Base-by-base conservation (phyloP, 75 land plant genomes). In the Sequoiadendron giganteum region DNA sequence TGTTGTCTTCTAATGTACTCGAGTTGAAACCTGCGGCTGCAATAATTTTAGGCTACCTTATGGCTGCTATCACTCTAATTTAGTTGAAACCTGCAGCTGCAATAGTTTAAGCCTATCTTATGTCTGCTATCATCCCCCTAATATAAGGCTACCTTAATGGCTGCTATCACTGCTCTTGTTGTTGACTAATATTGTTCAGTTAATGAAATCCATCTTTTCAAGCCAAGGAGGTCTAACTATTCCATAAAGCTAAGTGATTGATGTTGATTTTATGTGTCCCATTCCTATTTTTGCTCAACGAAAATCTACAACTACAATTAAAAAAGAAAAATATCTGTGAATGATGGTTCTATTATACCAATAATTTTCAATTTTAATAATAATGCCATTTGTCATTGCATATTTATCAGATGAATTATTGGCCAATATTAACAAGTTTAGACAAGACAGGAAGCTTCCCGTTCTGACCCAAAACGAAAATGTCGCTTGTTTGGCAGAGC, bases 401-500 rank as follows among this genome's bases (percentile, higher is more conserved):
- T 91, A 91, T 89, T 43, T 88, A 8, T 45, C 61, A n/a, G 65
- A 48, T 7, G 56, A 75, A 45, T 93, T 95, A 55, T 89, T 95
- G 83, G 49, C 83, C 85, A 90, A 93, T 52, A 88, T 97, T 28
- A 97, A 97, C 90, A 81, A 32, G 30, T 97, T 93, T 90, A 83
- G 99, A 9, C 39, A 87, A 39, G 85, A 92, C 68, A 85, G 85
- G 45, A 92, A 91, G 85, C 86, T 94, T 32, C 84, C 96, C 7
- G 39, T 89, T 28, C 91, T 97, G 2, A 78, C 79, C 45, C 32
- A 88, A 43, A 95, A 94, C 70, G 77, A 87, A 11, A 94, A 95
- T 80, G 99, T 97, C 7, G 92, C 87, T 1, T 97, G 99, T 90
- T 88, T 97, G 19, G 99, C 99, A 28, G 90, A 91, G n/a, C 91